Evolutionary conservation across 306 rosid genomes (phyloP), one percentile per base, ranked within the genome.

Genomic region (Potentilla sterilis): DNA sequence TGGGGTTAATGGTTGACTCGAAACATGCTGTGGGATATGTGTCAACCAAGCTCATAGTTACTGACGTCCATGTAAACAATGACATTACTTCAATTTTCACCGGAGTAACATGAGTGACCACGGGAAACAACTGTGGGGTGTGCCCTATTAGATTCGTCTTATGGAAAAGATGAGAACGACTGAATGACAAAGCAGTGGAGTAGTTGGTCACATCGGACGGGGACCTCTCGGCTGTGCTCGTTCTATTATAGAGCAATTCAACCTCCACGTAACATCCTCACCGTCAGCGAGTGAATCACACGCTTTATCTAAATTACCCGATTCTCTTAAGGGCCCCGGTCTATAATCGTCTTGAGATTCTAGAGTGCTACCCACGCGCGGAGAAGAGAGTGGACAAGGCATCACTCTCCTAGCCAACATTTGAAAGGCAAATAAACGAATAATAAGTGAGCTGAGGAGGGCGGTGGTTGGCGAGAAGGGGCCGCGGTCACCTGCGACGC

Each of bases 131-230:
- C 0, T 4, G 1, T 37, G 21, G 42, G 15, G 3, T 32, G 58
- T 4, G 59, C 15, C 73, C 16, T 12, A 47, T 1, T 28, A 28
- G 40, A 46, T 1, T 78, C 68, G 74, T 43, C 75, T 46, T 21
- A 70, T 32, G 69, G 63, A 32, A 76, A 70, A 28, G 42, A 44
- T 19, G 51, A 22, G 16, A 78, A 79, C 49, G 86, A 54, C 38
- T 28, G 28, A 28, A 28, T 28, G 28, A 28, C 1, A 64, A 57
- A 7, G 83, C 84, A 70, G 82, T 73, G 89, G 80, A 82, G 87
- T 79, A 81, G 88, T 88, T 84, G 90, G 87, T 86, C 90, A 84
- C 85, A 77, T 85, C 85, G 51, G 18, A 68, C 66, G 85, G 90
- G 86, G 84, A 77, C 90, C 85, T 65, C 78, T 77, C 71, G 22